Conservation (phyloP, 176 grass and related monocot genomes). For the Cenchrus fungigraminus region DNA sequence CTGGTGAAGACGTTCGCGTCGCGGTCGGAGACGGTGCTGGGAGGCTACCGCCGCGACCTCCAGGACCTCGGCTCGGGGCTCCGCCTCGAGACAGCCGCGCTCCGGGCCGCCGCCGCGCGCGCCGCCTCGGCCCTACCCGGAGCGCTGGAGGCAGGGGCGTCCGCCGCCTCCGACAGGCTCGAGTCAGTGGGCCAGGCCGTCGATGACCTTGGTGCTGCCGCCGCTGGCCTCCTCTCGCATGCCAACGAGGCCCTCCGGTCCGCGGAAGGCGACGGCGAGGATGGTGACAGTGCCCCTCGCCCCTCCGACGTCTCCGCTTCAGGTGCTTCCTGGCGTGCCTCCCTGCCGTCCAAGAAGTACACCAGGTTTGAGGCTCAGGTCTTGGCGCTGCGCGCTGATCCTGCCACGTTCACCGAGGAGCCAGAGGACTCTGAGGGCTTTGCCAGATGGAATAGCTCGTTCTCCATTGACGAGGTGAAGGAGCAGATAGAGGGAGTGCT, state of each 20-base stretch:
- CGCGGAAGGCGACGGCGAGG: constrained; percentile 41
- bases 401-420: constrained; percentile 68
- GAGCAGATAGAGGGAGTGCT: constrained; percentile 74
- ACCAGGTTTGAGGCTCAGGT: constrained; percentile 87
- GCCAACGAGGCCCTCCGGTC: constrained; percentile 75
- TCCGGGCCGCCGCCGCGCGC: constrained; percentile 56
- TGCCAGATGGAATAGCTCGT: constrained; percentile 54
- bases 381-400: constrained; percentile 65
- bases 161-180: constrained; percentile 64
- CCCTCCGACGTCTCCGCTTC: constrained; percentile 38
- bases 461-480: constrained; percentile 55
- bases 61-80: constrained; percentile 76
- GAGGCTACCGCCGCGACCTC: constrained; percentile 73
- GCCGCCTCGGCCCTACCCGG: constrained; percentile 42
- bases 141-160: constrained; percentile 63
- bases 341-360: constrained; percentile 64
- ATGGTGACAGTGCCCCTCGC: constrained; percentile 31
- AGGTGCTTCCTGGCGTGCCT: constrained; percentile 40
- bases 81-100: constrained; percentile 57
- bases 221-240: constrained; percentile 62
- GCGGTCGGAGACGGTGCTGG: constrained; percentile 68
- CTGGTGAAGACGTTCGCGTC: constrained; percentile 75
- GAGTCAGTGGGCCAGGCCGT: constrained; percentile 80
- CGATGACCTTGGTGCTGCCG: constrained; percentile 67
- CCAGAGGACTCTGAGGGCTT: constrained; percentile 71